These are phyloP conservation scores for Neurospora discreta DNA, from an alignment of 495 filamentous ascomycete species.

Conservation along the genomic window DNA sequence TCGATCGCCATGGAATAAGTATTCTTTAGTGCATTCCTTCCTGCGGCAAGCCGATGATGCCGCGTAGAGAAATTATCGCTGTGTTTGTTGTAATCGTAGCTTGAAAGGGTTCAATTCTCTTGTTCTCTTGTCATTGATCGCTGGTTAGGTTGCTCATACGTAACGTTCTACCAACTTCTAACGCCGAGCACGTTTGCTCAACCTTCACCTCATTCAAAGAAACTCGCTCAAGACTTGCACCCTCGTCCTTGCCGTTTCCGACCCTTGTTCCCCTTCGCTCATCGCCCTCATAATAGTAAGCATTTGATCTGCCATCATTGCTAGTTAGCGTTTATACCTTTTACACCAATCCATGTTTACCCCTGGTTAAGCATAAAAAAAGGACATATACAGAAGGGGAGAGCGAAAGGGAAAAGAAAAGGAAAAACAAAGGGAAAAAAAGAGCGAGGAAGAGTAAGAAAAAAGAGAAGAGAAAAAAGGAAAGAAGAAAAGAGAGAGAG, in stretches of 20 bases:
- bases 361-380: too few species aligned
- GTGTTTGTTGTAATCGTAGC: background rate
- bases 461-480: background rate
- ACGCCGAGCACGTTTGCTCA: background rate
- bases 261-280: conserved; percentile 39
- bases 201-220: background rate
- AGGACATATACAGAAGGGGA: too few species aligned
- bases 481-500: background rate
- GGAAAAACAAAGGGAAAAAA: too few species aligned
- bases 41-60: background rate
- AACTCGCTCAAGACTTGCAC: conserved; percentile 46
- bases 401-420: too few species aligned
- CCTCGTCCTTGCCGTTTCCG: conserved; percentile 43
- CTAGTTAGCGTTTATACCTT: conserved; percentile 8
- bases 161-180: background rate
- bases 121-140: background rate
- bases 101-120: background rate
- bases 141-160: background rate
- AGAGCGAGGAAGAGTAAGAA: too few species aligned
- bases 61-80: background rate
- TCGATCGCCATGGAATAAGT: too few species aligned
- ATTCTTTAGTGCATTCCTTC: too few species aligned
- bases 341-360: too few species aligned
- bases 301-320: conserved; percentile 33
- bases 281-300: conserved; percentile 46